Evolutionary conservation across 2,329 filamentous ascomycete genomes (phyloP).

Genomic region (Akanthomyces muscarius): DNA sequence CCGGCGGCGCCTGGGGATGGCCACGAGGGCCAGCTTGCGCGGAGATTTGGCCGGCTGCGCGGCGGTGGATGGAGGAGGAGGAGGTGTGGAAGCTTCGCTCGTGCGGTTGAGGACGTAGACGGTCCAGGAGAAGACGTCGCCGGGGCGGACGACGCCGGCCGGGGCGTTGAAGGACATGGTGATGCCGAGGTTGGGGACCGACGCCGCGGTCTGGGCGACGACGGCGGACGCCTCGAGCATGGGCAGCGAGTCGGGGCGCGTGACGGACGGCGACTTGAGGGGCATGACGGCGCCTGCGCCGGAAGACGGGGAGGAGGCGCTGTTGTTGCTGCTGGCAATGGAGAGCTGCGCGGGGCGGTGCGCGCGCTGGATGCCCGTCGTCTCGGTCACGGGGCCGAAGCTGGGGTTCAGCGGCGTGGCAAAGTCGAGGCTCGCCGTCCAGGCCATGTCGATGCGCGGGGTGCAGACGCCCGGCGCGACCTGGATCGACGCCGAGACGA

Average conservation of each 20-base stretch:
- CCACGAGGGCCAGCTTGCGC: constrained; percentile 67
- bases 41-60: constrained; percentile 35
- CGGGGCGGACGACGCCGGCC: constrained; percentile 50
- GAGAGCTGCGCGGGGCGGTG: constrained; percentile 63
- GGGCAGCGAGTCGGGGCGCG: constrained; percentile 57
- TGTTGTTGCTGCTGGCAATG: constrained; percentile 38
- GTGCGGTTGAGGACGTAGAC: constrained; percentile 74
- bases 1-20: constrained; percentile 61
- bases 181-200: constrained; percentile 61
- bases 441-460: constrained; percentile 60
- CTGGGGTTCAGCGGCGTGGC: constrained; percentile 60
- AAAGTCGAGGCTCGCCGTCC: constrained; percentile 68
- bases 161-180: constrained; percentile 72
- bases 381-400: constrained; percentile 51
- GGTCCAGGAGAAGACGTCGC: constrained; percentile 66
- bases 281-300: constrained; percentile 43
- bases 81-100: constrained; percentile 31
- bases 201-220: constrained; percentile 37
- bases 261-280: constrained; percentile 54
- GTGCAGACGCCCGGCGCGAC: constrained; percentile 54
- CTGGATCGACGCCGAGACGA: constrained; percentile 56
- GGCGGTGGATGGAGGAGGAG: background rate
- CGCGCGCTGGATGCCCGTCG: constrained; percentile 53
- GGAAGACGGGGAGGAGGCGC: constrained; percentile 33
- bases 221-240: constrained; percentile 51